Evolutionary conservation across 371 early-diverging fungal species (phyloP), one percentile per base, ranked within the genome.

Genomic region (Syncephalastrum monosporum): DNA sequence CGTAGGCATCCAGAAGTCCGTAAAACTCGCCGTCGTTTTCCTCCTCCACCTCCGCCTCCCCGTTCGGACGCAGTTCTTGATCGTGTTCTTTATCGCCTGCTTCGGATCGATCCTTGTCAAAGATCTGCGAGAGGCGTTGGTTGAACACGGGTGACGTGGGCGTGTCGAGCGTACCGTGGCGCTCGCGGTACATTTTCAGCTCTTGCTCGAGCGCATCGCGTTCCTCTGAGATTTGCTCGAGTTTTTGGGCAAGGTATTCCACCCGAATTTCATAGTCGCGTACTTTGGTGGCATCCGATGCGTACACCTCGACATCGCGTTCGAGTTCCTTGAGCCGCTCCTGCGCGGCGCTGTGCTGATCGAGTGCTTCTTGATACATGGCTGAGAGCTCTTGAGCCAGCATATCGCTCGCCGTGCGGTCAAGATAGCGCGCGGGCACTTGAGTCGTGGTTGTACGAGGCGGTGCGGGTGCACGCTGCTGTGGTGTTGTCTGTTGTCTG

Each of bases 211-310:
- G 59, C 15, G 49, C 46, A 43, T 74, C 75, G 56, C 71, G 66
- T 53, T 78, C 75, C 50, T 70, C 68, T 5, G 75, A 67, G 1
- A 71, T 61, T 38, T 74, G 78, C 16, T 74, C 75, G 16, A 76
- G 53, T 42, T 72, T 71, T n/a, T 67, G 59, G 4, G 71, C 65
- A 16, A 76, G 53, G 38, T 72, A 76, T 50, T 73, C 73, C 8
- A 76, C 71, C 23, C 77, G 69, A 7, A 76, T 73, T 38, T 76
- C 73, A 46, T 71, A 72, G 48, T 76, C 76, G 23, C 76, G 50
- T 3, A 70, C 73, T 61, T 76, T 76, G 4, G 76, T 76, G 1
- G 68, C 50, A 53, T 68, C 72, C 10, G 67, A 65, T n/a, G 60
- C 57, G 38, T 60, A 64, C 17, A 60, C 56, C 44, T 68, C 73